Base-by-base conservation (phyloP, 2,329 filamentous ascomycete species). In the Ramularia collo-cygni region DNA sequence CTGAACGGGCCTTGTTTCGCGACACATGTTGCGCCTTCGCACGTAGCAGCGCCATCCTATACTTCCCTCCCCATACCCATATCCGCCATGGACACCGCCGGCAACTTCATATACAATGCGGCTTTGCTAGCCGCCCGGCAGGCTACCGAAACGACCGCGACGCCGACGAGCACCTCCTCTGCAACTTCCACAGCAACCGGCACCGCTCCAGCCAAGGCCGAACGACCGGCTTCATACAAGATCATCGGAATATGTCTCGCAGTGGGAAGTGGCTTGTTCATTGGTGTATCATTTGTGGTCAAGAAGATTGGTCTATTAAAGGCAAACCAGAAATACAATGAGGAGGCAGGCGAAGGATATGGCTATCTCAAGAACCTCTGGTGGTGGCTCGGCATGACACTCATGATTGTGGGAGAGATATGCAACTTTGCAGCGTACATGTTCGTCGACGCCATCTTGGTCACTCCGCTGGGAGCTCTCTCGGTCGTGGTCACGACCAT, bases 361-460 rank as follows among this genome's bases (percentile, higher is more conserved):
- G 89, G 90, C 47, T 98, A 96, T 62, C 77, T 98, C 55, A 95
- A 94, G 69, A 96, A 96, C 58, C 72, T 72, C 14, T 95, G 77
- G 70, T 98, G 92, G 92, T 98, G 92, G 92, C 64, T 70, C 1
- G 92, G 92, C 54, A 96, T 98, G 92, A 88, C 71, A 0, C 74
- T 96, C 43, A 96, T 98, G 92, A 95, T 96, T 54, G 56, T 96
- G 30, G 92, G 92, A 53, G 92, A 98, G 65, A 78, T 95, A 41
- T 94, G 87, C 76, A 98, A 98, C 66, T 94, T 96, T 62, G 86
- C 90, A 60, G 92, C 92, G 38, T 96, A 96, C 60, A 86, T 88
- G 41, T 96, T 96, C 56, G 92, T 92, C 47, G 92, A 96, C 63
- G 90, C 90, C 45, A 95, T 96, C 54, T 70, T 96, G 48, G 90